A percentile compares a stretch with the other conserved stretches of the same genome.
phyloP scores from a whole-genome alignment of 2,329 filamentous ascomycete species.

The Capronia coronata region DNA sequence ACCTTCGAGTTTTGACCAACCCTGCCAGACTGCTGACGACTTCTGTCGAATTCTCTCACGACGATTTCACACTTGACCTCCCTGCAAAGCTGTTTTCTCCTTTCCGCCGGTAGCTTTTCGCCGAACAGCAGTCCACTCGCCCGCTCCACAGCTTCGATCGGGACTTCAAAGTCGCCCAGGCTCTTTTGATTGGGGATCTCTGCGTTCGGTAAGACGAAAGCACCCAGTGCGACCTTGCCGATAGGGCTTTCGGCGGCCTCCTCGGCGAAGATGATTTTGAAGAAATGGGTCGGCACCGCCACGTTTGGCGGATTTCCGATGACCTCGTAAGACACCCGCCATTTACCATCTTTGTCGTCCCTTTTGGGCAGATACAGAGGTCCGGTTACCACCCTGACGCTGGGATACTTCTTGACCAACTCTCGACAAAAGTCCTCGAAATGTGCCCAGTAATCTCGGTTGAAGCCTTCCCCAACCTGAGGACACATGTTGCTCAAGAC shows the following conservation, averaged over 20 bases:
- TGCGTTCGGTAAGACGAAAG: slow-evolving; percentile 92
- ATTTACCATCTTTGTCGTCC: slow-evolving; percentile 79
- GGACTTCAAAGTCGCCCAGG: slow-evolving; percentile 87
- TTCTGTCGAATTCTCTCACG: slow-evolving; percentile 68
- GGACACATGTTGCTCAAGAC: slow-evolving; percentile 94
- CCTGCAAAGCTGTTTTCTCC: slow-evolving; percentile 73
- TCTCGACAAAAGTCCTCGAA: slow-evolving; percentile 94
- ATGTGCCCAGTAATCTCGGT: slow-evolving; percentile 98
- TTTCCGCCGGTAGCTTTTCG: slow-evolving; percentile 63
- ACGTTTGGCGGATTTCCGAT: slow-evolving; percentile 90
- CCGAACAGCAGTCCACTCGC: slow-evolving; percentile 91
- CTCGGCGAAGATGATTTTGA: slow-evolving; percentile 97
- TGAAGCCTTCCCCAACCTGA: slow-evolving; percentile 96
- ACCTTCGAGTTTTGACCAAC: slow-evolving; percentile 3
- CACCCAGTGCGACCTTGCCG: slow-evolving; percentile 79
- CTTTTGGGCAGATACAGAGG: slow-evolving; percentile 85
- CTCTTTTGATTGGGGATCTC: slow-evolving; percentile 81
- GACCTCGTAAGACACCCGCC: slow-evolving; percentile 91
- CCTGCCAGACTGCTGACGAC: slow-evolving; percentile 44
- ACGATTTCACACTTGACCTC: slow-evolving; percentile 79
- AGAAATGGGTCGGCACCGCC: slow-evolving; percentile 96
- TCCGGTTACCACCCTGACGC: slow-evolving; percentile 84
- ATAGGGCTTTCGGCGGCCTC: slow-evolving; percentile 55
- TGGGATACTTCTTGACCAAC: slow-evolving; percentile 72
- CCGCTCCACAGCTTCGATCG: slow-evolving; percentile 83